Evolutionary conservation across 139 green algal species (phyloP).

Genomic region (Auxenochlorella protothecoides): DNA sequence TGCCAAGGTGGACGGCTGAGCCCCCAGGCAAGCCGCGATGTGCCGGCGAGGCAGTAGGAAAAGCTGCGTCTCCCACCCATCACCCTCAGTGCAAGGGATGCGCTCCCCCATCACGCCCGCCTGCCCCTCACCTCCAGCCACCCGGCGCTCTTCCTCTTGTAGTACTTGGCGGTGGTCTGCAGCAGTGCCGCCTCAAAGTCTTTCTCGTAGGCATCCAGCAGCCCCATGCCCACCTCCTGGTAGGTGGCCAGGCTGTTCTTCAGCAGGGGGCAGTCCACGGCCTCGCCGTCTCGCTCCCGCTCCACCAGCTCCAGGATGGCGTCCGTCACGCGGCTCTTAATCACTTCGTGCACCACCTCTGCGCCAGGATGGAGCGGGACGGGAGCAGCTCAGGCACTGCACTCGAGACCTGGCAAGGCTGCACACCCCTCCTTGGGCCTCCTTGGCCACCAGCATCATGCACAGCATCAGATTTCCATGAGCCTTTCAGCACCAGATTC

Average conservation of each 20-base stretch:
- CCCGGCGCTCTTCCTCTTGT: constrained; percentile 52
- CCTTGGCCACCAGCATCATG: too few species aligned
- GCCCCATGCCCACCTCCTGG: constrained; percentile 90
- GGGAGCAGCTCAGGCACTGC: neutral
- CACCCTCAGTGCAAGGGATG: neutral
- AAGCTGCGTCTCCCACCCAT: too few species aligned
- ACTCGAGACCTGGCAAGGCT: neutral
- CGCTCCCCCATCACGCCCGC: neutral
- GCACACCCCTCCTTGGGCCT: too few species aligned
- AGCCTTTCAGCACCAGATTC: neutral
- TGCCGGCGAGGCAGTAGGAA: too few species aligned
- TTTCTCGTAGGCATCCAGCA: constrained; percentile 85
- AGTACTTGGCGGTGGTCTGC: constrained; percentile 67
- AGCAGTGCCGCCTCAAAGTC: constrained; percentile 94
- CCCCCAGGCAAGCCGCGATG: neutral
- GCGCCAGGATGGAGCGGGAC: neutral
- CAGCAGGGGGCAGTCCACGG: constrained; percentile 68
- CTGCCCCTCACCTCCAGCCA: constrained; percentile 51
- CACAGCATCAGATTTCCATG: neutral
- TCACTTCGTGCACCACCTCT: constrained; percentile 79
- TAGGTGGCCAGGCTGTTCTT: constrained; percentile 96
- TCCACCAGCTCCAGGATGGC: constrained; percentile 73
- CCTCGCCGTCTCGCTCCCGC: constrained; percentile 87
- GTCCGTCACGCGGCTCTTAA: constrained; percentile 54
- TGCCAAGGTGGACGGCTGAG: neutral